Percentiles rank a stretch among this genome's conserved stretches.
Evolutionary conservation across 2,329 filamentous ascomycete genomes (phyloP).

Genomic region (Amylocarpus encephaloides): DNA sequence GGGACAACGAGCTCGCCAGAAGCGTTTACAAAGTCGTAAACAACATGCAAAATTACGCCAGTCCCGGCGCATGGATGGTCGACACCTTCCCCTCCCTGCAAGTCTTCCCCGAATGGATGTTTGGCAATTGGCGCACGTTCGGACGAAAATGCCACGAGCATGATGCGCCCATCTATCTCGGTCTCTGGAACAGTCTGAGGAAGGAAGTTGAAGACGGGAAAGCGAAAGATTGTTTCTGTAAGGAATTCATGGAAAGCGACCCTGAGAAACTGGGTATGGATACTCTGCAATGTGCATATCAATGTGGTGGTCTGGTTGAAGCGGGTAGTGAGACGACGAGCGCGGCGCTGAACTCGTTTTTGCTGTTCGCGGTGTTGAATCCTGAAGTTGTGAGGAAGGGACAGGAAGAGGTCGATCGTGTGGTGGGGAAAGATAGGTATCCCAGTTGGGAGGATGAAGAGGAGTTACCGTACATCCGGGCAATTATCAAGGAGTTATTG

Average conservation of each 20-base stretch:
- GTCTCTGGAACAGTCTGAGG: conserved; percentile 37
- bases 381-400: conserved; percentile 33
- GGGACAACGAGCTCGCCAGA: conserved; percentile 32
- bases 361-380: conserved; percentile 35
- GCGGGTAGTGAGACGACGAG: conserved; percentile 32
- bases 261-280: conserved; percentile 37
- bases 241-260: conserved; percentile 35
- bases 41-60: conserved; percentile 33
- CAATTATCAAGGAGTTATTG: conserved; percentile 37
- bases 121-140: conserved; percentile 18
- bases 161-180: conserved; percentile 21
- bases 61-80: conserved; percentile 34
- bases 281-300: conserved; percentile 39
- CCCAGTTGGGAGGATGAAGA: conserved; percentile 34
- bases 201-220: conserved; percentile 27
- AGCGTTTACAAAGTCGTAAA: conserved; percentile 33
- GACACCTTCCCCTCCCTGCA: conserved; percentile 32
- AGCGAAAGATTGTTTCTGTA: conserved; percentile 38
- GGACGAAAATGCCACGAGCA: conserved; percentile 12
- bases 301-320: conserved; percentile 40
- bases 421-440: conserved; percentile 33
- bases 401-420: conserved; percentile 35
- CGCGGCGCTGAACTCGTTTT: conserved; percentile 28
- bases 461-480: conserved; percentile 36
- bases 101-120: conserved; percentile 23